Evolutionary conservation across 1,139 yeast species (phyloP).

Genomic region (Yamadazyma songkhlaensis): DNA sequence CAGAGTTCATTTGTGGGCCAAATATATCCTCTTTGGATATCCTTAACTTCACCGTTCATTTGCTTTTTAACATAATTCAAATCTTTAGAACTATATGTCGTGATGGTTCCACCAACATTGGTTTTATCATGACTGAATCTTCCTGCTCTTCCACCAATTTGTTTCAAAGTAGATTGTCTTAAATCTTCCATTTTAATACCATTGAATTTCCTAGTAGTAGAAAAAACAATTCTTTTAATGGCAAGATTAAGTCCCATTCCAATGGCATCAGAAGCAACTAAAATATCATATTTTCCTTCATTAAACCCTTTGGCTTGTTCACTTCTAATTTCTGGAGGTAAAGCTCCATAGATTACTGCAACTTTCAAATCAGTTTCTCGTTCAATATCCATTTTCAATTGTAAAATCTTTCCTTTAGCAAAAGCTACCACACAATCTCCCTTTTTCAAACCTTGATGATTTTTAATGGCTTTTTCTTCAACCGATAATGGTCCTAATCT

Average conservation of each 20-base stretch:
- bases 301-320: slow-evolving; percentile 82
- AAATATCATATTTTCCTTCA: slow-evolving; percentile 66
- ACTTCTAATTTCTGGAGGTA: slow-evolving; percentile 93
- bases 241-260: slow-evolving; percentile 96
- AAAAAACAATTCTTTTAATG: slow-evolving; percentile 76
- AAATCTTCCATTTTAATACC: slow-evolving; percentile 53
- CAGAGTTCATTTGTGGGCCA: slow-evolving; percentile 73
- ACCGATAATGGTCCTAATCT: slow-evolving; percentile 73
- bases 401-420: slow-evolving; percentile 67
- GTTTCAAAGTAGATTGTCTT: slow-evolving; percentile 70
- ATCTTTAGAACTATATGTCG: slow-evolving; percentile 48
- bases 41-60: slow-evolving; percentile 45
- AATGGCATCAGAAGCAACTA: slow-evolving; percentile 94
- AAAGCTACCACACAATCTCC: slow-evolving; percentile 95
- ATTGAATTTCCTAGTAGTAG: slow-evolving; percentile 65
- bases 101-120: slow-evolving; percentile 57
- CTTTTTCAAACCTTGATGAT: slow-evolving; percentile 38
- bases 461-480: slow-evolving; percentile 34
- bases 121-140: slow-evolving; percentile 48
- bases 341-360: slow-evolving; percentile 90
- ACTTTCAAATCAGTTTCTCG: slow-evolving; percentile 59
- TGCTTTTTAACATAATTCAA: slow-evolving; percentile 41
- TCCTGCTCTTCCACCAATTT: slow-evolving; percentile 97
- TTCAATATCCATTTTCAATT: slow-evolving; percentile 65
- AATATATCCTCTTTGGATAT: slow-evolving; percentile 53